Conservation (phyloP, 441 rosid genomes). For the Pelargonium hybrid region DNA sequence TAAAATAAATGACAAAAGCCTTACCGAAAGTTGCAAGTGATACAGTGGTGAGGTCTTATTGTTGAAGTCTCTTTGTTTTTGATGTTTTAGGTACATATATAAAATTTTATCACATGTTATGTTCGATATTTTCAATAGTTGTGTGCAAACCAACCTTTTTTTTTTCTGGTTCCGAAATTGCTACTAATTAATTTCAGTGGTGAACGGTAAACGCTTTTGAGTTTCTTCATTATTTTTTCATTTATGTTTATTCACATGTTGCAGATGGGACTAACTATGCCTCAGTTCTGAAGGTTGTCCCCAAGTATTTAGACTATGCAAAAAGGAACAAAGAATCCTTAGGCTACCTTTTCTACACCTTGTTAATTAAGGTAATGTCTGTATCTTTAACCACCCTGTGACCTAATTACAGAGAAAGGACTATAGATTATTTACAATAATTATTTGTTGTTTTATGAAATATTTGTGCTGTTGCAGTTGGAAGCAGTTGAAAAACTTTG, state of each 20-base stretch:
- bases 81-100: too few relatives aligned
- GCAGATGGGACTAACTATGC: slow-evolving; percentile 38
- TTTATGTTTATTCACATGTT: slow-evolving; percentile 8
- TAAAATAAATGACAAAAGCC: too few relatives aligned
- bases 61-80: too few relatives aligned
- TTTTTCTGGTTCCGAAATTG: not conserved
- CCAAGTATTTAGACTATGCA: slow-evolving; percentile 37
- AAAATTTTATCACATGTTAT: too few relatives aligned
- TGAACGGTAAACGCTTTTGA: not conserved
- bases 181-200: not conserved
- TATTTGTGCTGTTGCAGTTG: slow-evolving; percentile 27
- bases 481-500: slow-evolving; percentile 41
- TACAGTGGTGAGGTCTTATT: too few relatives aligned
- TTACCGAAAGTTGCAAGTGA: too few relatives aligned
- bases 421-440: not conserved
- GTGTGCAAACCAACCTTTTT: too few relatives aligned
- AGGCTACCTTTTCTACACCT: slow-evolving; percentile 33
- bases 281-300: slow-evolving; percentile 23
- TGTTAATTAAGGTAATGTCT: slow-evolving; percentile 34
- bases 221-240: slow-evolving; percentile 1
- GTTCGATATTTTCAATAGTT: too few relatives aligned
- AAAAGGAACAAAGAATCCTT: slow-evolving; percentile 34
- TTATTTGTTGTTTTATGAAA: not conserved
- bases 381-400: not conserved
- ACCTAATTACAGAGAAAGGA: not conserved